Conservation (phyloP, 306 rosid species). For the Vigna unguiculata region DNA sequence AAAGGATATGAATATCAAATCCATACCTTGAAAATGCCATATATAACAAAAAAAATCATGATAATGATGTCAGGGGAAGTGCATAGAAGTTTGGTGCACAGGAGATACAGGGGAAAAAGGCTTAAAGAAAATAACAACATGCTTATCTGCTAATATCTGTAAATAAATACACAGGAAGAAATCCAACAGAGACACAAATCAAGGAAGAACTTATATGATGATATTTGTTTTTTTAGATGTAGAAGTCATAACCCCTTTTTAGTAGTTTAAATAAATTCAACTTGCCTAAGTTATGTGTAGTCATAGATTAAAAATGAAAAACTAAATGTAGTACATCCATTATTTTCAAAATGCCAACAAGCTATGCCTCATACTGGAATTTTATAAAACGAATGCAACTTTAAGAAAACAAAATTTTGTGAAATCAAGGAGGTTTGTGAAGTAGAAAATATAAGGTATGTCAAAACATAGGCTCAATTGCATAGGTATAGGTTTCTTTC, state of each 20-base stretch:
- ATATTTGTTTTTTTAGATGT: constrained; percentile 4
- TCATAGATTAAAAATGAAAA: background rate
- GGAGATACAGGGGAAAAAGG: background rate
- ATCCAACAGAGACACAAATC: constrained; percentile 16
- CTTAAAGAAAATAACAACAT: background rate
- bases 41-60: background rate
- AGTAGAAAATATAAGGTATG: constrained; percentile 3
- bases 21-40: constrained; percentile 2
- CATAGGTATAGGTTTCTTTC: no score
- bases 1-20: background rate
- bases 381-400: constrained; percentile 4
- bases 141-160: constrained; percentile 19
- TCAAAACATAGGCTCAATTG: background rate
- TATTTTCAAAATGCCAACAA: constrained; percentile 25
- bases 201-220: constrained; percentile 21
- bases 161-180: constrained; percentile 2
- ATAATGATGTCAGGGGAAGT: constrained; percentile 11
- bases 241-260: background rate
- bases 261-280: background rate
- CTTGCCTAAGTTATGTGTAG: background rate
- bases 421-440: background rate
- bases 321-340: background rate
- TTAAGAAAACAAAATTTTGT: constrained; percentile 3
- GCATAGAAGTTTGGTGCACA: background rate
- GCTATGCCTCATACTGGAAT: background rate